Evolutionary conservation across 1,284 basidiomycete species (phyloP).

Genomic region (Cutaneotrichosporon daszewskae): DNA sequence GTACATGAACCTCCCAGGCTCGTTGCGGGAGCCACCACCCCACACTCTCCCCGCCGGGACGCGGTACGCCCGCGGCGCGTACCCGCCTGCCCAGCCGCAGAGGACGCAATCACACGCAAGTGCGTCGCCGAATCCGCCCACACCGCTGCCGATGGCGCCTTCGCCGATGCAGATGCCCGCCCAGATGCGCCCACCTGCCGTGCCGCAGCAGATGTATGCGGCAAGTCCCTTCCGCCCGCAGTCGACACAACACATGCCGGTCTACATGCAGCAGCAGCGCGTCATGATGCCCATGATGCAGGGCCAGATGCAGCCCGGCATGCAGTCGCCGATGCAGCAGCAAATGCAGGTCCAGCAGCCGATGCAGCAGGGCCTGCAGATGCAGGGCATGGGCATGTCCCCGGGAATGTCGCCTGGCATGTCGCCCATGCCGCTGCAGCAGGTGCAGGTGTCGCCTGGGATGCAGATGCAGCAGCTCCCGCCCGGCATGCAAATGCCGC

Average conservation of each 20-base stretch:
- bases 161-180: too few species aligned
- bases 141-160: too few species aligned
- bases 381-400: not conserved
- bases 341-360: conserved; percentile 1
- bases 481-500: too few species aligned
- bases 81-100: conserved; percentile 4
- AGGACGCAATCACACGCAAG: too few species aligned
- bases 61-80: conserved; percentile 4
- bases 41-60: conserved; percentile 10
- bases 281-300: too few species aligned
- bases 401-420: not conserved
- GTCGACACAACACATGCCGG: too few species aligned
- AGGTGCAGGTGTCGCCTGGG: too few species aligned
- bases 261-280: not conserved
- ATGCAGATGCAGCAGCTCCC: too few species aligned
- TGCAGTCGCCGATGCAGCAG: not conserved
- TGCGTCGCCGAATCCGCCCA: too few species aligned
- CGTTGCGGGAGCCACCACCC: conserved; percentile 15
- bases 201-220: not conserved
- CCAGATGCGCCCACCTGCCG: too few species aligned
- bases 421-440: too few species aligned
- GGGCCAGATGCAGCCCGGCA: not conserved
- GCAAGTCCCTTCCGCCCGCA: too few species aligned
- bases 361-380: conserved; percentile 1
- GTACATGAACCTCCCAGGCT: conserved; percentile 6